Evolutionary conservation across 306 rosid genomes (phyloP).

Genomic region (Inga laurina): DNA sequence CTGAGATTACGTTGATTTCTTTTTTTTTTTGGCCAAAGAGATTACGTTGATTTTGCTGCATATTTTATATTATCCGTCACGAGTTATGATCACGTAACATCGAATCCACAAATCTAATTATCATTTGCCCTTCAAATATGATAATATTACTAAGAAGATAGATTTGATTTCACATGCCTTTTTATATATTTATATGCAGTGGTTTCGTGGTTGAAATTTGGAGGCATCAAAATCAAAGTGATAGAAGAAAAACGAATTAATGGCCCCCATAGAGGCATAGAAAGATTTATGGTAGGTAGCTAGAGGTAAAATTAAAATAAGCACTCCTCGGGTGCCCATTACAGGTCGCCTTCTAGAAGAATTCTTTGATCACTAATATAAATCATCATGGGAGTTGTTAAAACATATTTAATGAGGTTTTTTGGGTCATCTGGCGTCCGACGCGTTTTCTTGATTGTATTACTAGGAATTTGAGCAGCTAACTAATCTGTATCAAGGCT

Average conservation of each 20-base stretch:
- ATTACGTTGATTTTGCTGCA: slow-evolving; percentile 36
- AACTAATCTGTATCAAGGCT: too few relatives aligned
- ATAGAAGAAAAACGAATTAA: background rate
- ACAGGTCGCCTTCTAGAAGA: too few relatives aligned
- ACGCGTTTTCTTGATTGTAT: too few relatives aligned
- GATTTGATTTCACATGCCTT: slow-evolving; percentile 1
- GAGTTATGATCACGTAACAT: background rate
- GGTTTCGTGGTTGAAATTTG: background rate
- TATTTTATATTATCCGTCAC: slow-evolving; percentile 69
- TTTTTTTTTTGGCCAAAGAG: background rate
- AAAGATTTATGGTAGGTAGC: background rate
- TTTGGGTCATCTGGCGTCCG: too few relatives aligned
- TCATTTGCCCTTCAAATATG: background rate
- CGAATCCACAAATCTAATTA: background rate
- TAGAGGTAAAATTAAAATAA: background rate
- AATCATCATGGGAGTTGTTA: too few relatives aligned
- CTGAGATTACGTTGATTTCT: slow-evolving; percentile 45
- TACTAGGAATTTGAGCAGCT: too few relatives aligned
- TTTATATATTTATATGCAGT: background rate
- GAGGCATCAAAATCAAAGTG: background rate
- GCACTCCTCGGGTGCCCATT: too few relatives aligned
- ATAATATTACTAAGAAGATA: background rate
- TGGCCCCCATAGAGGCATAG: background rate
- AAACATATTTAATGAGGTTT: too few relatives aligned
- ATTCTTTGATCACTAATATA: too few relatives aligned